Percentiles rank a stretch among this genome's conserved stretches.
These are phyloP conservation scores for Cryptococcus maquisensis DNA, from an alignment of 1,284 basidiomycete genomes.

Conservation along the genomic window DNA sequence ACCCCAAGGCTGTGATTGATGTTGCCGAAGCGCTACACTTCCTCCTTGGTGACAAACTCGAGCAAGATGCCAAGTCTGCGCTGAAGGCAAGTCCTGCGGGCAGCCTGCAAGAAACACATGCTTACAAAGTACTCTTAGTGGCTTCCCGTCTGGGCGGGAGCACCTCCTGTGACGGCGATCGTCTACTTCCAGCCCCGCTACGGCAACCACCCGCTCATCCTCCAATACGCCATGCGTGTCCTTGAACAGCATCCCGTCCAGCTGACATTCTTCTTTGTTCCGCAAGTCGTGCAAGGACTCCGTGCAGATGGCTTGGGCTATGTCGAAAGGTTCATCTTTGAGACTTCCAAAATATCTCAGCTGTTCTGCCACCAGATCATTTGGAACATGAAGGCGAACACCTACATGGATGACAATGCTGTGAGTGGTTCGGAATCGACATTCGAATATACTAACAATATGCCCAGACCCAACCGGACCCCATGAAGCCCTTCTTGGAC, in stretches of 20 bases:
- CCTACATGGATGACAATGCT: conserved; percentile 85
- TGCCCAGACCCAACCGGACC: conserved; percentile 54
- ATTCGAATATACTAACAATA: neutral
- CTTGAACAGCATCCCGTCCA: conserved; percentile 92
- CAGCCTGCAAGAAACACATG: neutral
- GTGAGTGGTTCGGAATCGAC: conserved; percentile 52
- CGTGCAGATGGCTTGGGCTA: conserved; percentile 86
- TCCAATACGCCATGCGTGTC: conserved; percentile 96
- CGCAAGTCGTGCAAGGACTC: conserved; percentile 95
- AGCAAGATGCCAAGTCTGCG: conserved; percentile 59
- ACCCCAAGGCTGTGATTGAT: conserved; percentile 67
- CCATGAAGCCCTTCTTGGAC: conserved; percentile 93
- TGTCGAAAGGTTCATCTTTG: conserved; percentile 91
- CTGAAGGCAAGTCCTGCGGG: conserved; percentile 59
- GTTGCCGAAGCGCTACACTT: conserved; percentile 74
- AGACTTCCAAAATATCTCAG: conserved; percentile 96
- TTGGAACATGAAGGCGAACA: conserved; percentile 99
- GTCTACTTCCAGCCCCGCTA: conserved; percentile 82
- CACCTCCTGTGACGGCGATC: conserved; percentile 80
- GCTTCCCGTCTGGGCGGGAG: conserved; percentile 80
- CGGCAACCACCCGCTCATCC: conserved; percentile 73
- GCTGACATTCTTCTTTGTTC: conserved; percentile 97
- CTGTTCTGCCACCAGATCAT: conserved; percentile 99
- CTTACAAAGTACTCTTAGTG: conserved; percentile 56
- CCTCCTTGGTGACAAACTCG: conserved; percentile 70